These are phyloP conservation scores for Nectriaceae sp. DNA, from an alignment of 2,329 filamentous ascomycete species.

Conservation along the genomic window DNA sequence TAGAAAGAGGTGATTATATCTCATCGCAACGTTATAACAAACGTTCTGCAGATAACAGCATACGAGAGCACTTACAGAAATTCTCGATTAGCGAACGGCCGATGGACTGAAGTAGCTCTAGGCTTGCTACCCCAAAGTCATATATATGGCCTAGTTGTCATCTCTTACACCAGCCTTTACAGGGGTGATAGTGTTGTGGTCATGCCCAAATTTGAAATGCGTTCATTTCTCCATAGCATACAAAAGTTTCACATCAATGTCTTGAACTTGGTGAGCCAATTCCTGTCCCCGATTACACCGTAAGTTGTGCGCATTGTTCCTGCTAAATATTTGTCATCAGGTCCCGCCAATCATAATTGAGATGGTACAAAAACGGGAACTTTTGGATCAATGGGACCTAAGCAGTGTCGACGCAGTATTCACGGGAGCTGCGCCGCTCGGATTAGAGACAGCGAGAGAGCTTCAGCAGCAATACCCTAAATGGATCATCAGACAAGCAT, in stretches of 20 bases:
- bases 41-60: background rate
- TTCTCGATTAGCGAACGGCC: no score
- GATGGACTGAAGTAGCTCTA: background rate
- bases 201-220: background rate
- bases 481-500: slow-evolving; percentile 61
- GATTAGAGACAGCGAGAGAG: slow-evolving; percentile 65
- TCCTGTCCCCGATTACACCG: no score
- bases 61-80: background rate
- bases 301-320: no score
- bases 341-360: slow-evolving; percentile 78
- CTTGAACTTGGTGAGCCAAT: background rate
- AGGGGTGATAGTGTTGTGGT: background rate
- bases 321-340: no score
- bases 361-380: slow-evolving; percentile 62
- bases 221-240: background rate
- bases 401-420: slow-evolving; percentile 64
- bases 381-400: slow-evolving; percentile 65
- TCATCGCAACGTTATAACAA: background rate
- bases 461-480: slow-evolving; percentile 60
- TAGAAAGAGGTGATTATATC: background rate
- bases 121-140: background rate
- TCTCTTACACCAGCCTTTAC: background rate
- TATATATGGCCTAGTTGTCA: background rate
- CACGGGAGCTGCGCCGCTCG: slow-evolving; percentile 74
- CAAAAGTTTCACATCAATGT: background rate